Evolutionary conservation across 2,329 filamentous ascomycete genomes (phyloP), one percentile per base, ranked within the genome.

Genomic region (Verticillium tricorpus): DNA sequence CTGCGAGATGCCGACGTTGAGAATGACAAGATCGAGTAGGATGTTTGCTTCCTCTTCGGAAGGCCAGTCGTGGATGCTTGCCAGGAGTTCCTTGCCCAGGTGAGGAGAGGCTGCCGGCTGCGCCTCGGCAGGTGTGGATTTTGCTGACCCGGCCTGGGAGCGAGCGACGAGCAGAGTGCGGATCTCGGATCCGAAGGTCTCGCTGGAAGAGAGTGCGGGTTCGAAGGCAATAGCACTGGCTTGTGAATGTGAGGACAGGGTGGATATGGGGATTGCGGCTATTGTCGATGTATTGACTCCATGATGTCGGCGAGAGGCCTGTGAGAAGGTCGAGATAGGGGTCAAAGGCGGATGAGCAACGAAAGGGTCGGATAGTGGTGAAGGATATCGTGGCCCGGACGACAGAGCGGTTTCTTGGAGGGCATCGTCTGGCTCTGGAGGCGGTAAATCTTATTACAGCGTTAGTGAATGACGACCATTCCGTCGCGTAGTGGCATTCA

Each of bases 1-100:
- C 60, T 64, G 62, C 19, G 58, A 64, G n/a, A 62, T 60, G 5
- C 62, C 61, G 9, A 64, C 60, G 8, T 62, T 57, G n/a, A 62
- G 57, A 2, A 62, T 17, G 0, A 62, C 58, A 8, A 60, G 31
- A 2, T 62, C 61, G 4, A 64, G 34, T 14, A 64, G 59, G 0
- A 35, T 37, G 34, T 64, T 55, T 2, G 62, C 62, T 19, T 62
- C 62, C 5, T 62, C 61, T 22, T 62, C 60, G 0, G 62, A 22
- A 12, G 60, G 60, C 62, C 62, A 64, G 1, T 17, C 35, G 11
- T 28, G 57, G 5, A 59, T 50, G 4, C n/a, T 31, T 17, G 40
- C 37, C 28, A 59, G 37, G 11, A n/a, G n/a, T 3, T 50, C 57
- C 2, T 2, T 11, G 2, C 9, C 14, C 34, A 35, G 14, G 34